Base-by-base conservation (phyloP, 768 basidiomycete species). In the Panellus pusillus region DNA sequence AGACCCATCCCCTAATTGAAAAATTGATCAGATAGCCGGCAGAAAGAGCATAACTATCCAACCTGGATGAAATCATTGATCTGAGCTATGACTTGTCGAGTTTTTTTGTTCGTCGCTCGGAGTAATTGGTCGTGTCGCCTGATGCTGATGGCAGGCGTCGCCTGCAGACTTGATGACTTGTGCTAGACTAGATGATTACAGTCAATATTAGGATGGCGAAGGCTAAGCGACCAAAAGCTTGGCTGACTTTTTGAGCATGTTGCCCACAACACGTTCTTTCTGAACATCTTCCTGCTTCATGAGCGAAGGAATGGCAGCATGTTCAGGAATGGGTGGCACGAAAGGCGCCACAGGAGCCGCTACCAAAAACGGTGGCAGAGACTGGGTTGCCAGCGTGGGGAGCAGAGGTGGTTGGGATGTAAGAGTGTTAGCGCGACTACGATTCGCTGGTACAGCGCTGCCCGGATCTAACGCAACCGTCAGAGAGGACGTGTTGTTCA, bases 131-230 rank as follows among this genome's bases (percentile, higher is more conserved):
- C 59, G 59, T 44, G 52, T 15, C n/a, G 59, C 59, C 38, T 61
- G 59, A 44, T 57, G 37, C 27, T 50, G 52, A 38, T 53, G 51
- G 57, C 79, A 84, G 31, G 78, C 77, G 36, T 74, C 73, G 38
- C 76, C 79, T 39, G 82, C 84, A 40, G 80, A 79, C 48, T 77
- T 74, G 36, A 84, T 83, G 14, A 82, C 83, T 50, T 79, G 75
- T 38, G 79, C 81, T 60, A 87, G 84, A 66, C 85, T 86, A 62
- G 11, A 38, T 58, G 50, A 57, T 53, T 47, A 63, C 55, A 57
- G 52, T 58, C 54, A 64, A 53, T 55, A 55, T 50, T 32, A 58
- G 39, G 41, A 35, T 18, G 29, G 36, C 36, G 50, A 20, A 44
- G 53, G 24, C 24, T 2, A 24, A 24, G 24, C 24, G 41, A 54